phyloP scores from a whole-genome alignment of 495 filamentous ascomycete genomes.

The Cercophora sp. region DNA sequence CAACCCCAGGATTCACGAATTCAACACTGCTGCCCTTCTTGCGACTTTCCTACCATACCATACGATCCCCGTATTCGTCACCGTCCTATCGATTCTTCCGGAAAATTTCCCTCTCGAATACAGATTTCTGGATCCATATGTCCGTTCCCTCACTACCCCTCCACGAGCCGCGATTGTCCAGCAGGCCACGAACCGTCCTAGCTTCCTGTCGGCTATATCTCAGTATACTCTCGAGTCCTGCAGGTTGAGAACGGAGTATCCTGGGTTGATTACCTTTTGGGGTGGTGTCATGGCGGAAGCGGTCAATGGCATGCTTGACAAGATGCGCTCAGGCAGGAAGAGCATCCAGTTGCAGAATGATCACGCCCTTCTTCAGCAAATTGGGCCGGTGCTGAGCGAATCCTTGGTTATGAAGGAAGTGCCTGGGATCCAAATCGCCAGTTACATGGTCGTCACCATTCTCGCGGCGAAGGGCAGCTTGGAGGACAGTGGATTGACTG shows the following conservation, averaged over 20 bases:
- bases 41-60: slow-evolving; percentile 92
- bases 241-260: slow-evolving; percentile 63
- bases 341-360: slow-evolving; percentile 66
- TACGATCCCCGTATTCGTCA: slow-evolving; percentile 71
- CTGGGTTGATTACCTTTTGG: slow-evolving; percentile 81
- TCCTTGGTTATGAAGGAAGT: slow-evolving; percentile 67
- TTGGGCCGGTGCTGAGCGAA: slow-evolving; percentile 72
- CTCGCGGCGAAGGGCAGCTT: slow-evolving; percentile 76
- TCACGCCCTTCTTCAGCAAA: slow-evolving; percentile 68
- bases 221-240: slow-evolving; percentile 68
- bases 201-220: slow-evolving; percentile 68
- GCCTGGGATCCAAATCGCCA: slow-evolving; percentile 73
- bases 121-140: slow-evolving; percentile 80
- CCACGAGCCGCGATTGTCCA: slow-evolving; percentile 77
- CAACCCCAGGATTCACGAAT: slow-evolving; percentile 72
- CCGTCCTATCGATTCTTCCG: slow-evolving; percentile 79
- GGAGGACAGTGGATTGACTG: slow-evolving; percentile 66
- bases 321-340: slow-evolving; percentile 63
- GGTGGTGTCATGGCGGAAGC: slow-evolving; percentile 77
- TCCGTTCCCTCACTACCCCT: slow-evolving; percentile 65
- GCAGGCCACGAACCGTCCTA: slow-evolving; percentile 65
- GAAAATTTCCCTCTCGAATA: slow-evolving; percentile 66
- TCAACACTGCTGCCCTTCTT: slow-evolving; percentile 75
- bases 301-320: slow-evolving; percentile 72
- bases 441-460: slow-evolving; percentile 84